A percentile compares a stretch with the other conserved stretches of the same genome.
These are phyloP conservation scores for Yamadazyma olivae DNA, from an alignment of 805 yeast species.

Conservation along the genomic window DNA sequence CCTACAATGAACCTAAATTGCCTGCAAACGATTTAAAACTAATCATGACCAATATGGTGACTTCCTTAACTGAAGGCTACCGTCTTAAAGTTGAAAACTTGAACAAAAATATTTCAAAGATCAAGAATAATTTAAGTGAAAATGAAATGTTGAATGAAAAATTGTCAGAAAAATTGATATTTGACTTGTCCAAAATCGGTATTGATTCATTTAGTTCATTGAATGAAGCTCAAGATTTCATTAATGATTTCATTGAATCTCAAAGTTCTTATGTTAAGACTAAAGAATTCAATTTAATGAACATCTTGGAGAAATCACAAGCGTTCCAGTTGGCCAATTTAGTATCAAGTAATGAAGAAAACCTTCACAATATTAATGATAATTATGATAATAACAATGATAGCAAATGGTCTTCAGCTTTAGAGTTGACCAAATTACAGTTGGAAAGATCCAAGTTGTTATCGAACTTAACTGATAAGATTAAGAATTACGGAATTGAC, in stretches of 20 bases:
- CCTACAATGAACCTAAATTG: constrained; percentile 15
- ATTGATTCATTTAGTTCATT: constrained; percentile 17
- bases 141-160: constrained; percentile 46
- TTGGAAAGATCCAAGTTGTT: constrained; percentile 42
- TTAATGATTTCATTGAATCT: constrained; percentile 1
- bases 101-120: constrained; percentile 31
- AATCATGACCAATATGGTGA: constrained; percentile 41
- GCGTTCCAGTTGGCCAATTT: constrained; percentile 43
- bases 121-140: constrained; percentile 50
- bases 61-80: constrained; percentile 53
- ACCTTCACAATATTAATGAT: constrained; percentile 14
- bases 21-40: constrained; percentile 31
- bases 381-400: constrained; percentile 13
- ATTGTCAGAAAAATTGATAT: constrained; percentile 12
- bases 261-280: constrained; percentile 21
- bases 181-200: constrained; percentile 28
- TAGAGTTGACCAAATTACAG: constrained; percentile 50
- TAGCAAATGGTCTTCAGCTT: constrained; percentile 18
- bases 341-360: constrained; percentile 37
- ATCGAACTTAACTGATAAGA: constrained; percentile 47
- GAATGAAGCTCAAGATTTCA: constrained; percentile 7
- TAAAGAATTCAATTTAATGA: constrained; percentile 8
- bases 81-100: constrained; percentile 47
- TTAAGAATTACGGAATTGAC: constrained; percentile 44
- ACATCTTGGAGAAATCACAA: constrained; percentile 37